Base-by-base conservation (phyloP, 257 asterid species). In the Salvia rosmarinus region DNA sequence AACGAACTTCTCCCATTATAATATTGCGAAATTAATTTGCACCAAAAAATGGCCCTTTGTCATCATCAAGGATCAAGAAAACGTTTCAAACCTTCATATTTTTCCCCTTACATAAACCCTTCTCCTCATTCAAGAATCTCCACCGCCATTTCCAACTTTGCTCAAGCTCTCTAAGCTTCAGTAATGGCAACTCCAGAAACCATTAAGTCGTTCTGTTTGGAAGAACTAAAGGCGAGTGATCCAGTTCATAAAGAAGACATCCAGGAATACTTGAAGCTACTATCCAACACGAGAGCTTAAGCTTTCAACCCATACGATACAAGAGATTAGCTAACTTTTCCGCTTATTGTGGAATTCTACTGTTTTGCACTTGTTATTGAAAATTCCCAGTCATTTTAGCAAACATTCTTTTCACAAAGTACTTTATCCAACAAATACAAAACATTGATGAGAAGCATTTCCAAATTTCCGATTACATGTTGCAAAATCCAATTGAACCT, bases 391-490 rank as follows among this genome's bases (percentile, higher is more conserved):
- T 13, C 58, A 65, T 20, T 63, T 42, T 42, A 23, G 5, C 20
- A 21, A 17, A 56, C 7, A 37, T 16, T 16, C n/a, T 43, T 10
- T 43, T 40, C 39, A 20, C 12, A 6, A 43, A 16, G 32, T 50
- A 32, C 59, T 44, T 42, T 73, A 50, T 52, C 39, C 40, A 54
- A 65, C 37, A 6, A 37, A 25, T 42, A 65, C 9, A 39, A 28
- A 52, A 11, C 35, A 74, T 57, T 58, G 49, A 42, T n/a, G 25
- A 64, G 50, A 68, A 25, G 58, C 63, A 68, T 66, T 79, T 64
- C 54, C 54, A 20, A 69, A 55, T 54, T 50, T 60, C 44, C 57
- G n/a, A 65, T 2, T 6, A 68, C 52, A 70, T 34, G 62, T 43
- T 58, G 69, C 68, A 35, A 54, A 67, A 77, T 69, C 5, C 54